These are phyloP conservation scores for Didymella exigua DNA, from an alignment of 2,329 filamentous ascomycete genomes.

Conservation along the genomic window DNA sequence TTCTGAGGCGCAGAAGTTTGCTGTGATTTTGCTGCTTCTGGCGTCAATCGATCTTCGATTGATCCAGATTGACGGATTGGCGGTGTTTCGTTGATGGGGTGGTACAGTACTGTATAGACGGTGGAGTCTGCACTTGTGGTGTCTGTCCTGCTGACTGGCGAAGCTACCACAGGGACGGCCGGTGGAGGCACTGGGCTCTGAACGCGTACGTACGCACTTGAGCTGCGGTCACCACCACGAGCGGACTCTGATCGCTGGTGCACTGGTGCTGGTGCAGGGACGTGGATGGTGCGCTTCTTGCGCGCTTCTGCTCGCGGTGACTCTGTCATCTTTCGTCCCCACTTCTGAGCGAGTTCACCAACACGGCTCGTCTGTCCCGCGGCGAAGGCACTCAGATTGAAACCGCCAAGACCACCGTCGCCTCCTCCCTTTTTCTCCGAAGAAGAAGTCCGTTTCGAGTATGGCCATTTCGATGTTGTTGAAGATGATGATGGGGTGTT, in stretches of 20 bases:
- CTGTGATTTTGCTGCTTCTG: conserved; percentile 10
- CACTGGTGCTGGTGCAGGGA: conserved; percentile 40
- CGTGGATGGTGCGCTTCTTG: conserved; percentile 42
- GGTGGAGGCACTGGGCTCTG: conserved; percentile 52
- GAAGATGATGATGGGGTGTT: conserved; percentile 63
- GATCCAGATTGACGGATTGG: conserved; percentile 24
- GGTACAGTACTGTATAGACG: conserved; percentile 67
- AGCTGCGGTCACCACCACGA: conserved; percentile 30
- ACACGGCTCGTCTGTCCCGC: conserved; percentile 34
- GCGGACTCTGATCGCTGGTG: conserved; percentile 37
- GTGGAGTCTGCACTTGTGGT: conserved; percentile 68
- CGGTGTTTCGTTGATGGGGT: conserved; percentile 57
- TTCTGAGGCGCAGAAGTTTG: conserved; percentile 8
- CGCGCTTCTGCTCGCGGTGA: conserved; percentile 34
- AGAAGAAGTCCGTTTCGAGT: conserved; percentile 46
- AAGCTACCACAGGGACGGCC: conserved; percentile 51
- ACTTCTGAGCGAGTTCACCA: conserved; percentile 35
- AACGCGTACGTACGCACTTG: conserved; percentile 38
- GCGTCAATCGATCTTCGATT: conserved; percentile 23
- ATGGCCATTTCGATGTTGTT: conserved; percentile 56
- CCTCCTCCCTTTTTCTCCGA: conserved; percentile 32
- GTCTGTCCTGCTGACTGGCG: conserved; percentile 65
- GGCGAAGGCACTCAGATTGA: conserved; percentile 28
- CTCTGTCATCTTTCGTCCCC: conserved; percentile 37
- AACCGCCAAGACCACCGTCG: conserved; percentile 29